Evolutionary conservation across 768 basidiomycete species (phyloP).

Genomic region (Astraeus odoratus): DNA sequence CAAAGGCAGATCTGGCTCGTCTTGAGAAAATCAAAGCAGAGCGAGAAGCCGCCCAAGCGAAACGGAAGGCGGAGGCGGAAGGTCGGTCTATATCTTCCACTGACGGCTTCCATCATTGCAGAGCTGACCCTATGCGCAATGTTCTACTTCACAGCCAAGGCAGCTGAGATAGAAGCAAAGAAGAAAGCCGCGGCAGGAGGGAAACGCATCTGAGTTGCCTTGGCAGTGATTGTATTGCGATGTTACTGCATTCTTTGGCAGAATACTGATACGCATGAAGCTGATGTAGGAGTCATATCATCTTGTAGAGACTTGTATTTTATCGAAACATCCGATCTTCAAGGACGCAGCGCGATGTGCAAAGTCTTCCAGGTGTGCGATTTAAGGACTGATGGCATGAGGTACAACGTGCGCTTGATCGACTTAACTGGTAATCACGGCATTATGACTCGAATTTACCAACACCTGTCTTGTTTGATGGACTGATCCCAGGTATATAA

Average conservation of each 20-base stretch:
- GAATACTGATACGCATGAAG: neutral
- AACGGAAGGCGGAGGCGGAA: slow-evolving; percentile 83
- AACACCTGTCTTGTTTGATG: too few species aligned
- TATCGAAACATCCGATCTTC: too few species aligned
- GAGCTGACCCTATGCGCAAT: neutral
- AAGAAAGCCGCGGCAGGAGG: slow-evolving; percentile 32
- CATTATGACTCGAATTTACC: too few species aligned
- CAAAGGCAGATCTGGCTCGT: slow-evolving; percentile 81
- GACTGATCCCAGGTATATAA: too few species aligned
- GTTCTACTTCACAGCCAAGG: slow-evolving; percentile 45
- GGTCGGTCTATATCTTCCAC: slow-evolving; percentile 39
- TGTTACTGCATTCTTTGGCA: neutral
- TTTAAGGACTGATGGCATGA: too few species aligned
- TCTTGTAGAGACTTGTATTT: neutral
- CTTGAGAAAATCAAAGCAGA: slow-evolving; percentile 82
- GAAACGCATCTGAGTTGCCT: slow-evolving; percentile 26
- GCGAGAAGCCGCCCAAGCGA: slow-evolving; percentile 81
- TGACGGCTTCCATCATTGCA: neutral
- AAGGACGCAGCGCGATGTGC: too few species aligned
- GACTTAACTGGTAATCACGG: too few species aligned
- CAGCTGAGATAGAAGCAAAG: slow-evolving; percentile 57
- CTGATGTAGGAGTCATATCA: neutral
- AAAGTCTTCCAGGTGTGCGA: too few species aligned
- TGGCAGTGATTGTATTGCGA: neutral
- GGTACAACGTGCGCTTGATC: too few species aligned